Percentiles rank a stretch among this genome's conserved stretches.
phyloP scores from a whole-genome alignment of 1,284 basidiomycete species.

The Heterobasidion occidentale region DNA sequence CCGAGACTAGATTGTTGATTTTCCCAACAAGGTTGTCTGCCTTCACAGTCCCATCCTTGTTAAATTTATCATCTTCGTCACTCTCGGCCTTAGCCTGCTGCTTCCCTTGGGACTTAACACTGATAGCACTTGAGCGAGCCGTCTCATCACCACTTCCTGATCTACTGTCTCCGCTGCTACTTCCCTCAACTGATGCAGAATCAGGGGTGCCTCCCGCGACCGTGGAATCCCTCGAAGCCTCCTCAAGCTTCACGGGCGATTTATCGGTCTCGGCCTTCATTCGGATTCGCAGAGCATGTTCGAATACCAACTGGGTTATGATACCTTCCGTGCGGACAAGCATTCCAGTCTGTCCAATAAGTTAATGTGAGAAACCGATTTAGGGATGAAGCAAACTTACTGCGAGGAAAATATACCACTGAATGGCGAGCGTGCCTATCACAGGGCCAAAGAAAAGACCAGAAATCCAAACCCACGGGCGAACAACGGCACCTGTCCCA shows the following conservation, averaged over 20 bases:
- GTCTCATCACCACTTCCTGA: slow-evolving; percentile 9
- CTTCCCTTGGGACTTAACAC: slow-evolving; percentile 13
- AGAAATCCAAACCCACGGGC: slow-evolving; percentile 56
- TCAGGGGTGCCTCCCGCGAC: slow-evolving; percentile 19
- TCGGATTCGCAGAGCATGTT: slow-evolving; percentile 47
- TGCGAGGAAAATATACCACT: slow-evolving; percentile 44
- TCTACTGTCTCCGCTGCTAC: slow-evolving; percentile 2
- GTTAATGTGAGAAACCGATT: background rate
- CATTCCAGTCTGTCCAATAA: slow-evolving; percentile 17
- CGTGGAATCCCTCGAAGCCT: background rate
- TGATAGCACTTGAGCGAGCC: slow-evolving; percentile 6
- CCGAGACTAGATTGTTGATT: slow-evolving; percentile 37
- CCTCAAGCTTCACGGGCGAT: background rate
- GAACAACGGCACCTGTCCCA: slow-evolving; percentile 28
- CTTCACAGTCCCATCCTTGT: slow-evolving; percentile 10
- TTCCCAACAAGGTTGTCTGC: slow-evolving; percentile 37
- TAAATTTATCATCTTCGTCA: slow-evolving; percentile 3
- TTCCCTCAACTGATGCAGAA: slow-evolving; percentile 15
- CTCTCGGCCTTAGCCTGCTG: slow-evolving; percentile 2
- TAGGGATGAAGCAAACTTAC: slow-evolving; percentile 19
- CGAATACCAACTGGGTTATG: slow-evolving; percentile 49
- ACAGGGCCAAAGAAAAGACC: slow-evolving; percentile 55
- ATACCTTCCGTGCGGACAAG: slow-evolving; percentile 39
- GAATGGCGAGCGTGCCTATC: slow-evolving; percentile 26
- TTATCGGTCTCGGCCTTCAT: slow-evolving; percentile 30